phyloP scores from a whole-genome alignment of 768 basidiomycete species.

The Chalciporus piperatus region DNA sequence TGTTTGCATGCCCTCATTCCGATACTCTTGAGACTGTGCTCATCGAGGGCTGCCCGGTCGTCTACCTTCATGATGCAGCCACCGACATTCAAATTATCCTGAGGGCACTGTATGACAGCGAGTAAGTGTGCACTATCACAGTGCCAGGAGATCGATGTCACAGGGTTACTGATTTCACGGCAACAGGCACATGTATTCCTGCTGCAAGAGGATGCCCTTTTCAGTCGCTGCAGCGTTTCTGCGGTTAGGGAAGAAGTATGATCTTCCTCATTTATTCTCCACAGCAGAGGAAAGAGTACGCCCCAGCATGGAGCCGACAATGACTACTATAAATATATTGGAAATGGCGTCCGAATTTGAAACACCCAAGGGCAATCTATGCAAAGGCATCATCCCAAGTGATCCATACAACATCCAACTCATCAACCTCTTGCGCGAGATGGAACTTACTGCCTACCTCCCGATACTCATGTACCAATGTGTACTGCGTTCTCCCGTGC shows the following conservation, averaged over 20 bases:
- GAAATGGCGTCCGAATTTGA: background rate
- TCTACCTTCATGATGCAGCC: conserved; percentile 14
- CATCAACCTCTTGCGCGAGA: conserved; percentile 13
- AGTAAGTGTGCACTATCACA: background rate
- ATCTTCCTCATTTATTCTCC: conserved; percentile 1
- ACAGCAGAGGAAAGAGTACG: conserved; percentile 9
- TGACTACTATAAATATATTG: background rate
- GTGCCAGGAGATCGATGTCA: too few species aligned
- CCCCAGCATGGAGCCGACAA: background rate
- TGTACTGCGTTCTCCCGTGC: background rate
- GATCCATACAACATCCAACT: conserved; percentile 17
- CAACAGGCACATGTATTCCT: background rate
- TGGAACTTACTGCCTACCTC: conserved; percentile 1
- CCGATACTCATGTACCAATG: conserved; percentile 10
- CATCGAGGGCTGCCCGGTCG: conserved; percentile 21
- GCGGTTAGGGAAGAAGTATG: conserved; percentile 19
- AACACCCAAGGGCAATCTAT: background rate
- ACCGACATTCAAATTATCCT: conserved; percentile 14
- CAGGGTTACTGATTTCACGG: background rate
- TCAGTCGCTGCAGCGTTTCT: conserved; percentile 5
- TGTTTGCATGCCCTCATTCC: conserved; percentile 6
- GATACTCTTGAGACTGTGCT: background rate
- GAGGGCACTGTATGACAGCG: conserved; percentile 14
- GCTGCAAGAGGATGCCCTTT: background rate
- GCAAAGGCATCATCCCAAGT: background rate